Evolutionary conservation across 208 protist species (phyloP).

Genomic region (Phytomonas sp.): DNA sequence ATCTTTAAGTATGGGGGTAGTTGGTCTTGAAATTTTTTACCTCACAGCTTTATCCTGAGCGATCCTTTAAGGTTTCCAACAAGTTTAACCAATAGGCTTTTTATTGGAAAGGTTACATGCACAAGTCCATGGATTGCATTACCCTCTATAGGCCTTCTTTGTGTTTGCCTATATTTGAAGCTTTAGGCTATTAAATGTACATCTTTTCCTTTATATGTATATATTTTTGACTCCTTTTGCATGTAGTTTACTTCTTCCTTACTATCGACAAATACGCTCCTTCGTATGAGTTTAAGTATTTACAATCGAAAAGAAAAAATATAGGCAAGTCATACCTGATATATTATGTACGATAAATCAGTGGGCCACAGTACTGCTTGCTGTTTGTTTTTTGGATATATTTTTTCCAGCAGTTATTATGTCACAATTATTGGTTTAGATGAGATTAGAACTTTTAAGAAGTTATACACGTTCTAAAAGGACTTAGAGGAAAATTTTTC

Average conservation of each 20-base stretch:
- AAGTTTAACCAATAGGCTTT: neutral
- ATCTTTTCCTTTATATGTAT: slow-evolving; percentile 1
- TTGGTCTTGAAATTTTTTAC: neutral
- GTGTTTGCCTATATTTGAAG: neutral
- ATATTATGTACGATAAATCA: neutral
- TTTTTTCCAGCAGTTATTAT: slow-evolving; percentile 4
- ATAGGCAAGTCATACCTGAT: neutral
- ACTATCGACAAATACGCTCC: neutral
- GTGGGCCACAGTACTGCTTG: neutral
- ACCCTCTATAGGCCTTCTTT: slow-evolving; percentile 2
- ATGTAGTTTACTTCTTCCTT: slow-evolving; percentile 1
- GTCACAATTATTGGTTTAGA: slow-evolving; percentile 11
- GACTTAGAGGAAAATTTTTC: neutral
- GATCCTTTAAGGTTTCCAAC: neutral
- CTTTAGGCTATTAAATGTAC: slow-evolving; percentile 4
- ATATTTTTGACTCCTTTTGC: neutral
- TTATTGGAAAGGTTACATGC: neutral
- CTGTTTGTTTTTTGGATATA: slow-evolving; percentile 2
- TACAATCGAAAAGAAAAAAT: slow-evolving; percentile 1
- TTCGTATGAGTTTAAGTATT: neutral
- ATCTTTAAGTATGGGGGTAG: neutral
- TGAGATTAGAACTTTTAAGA: neutral
- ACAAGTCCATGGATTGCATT: slow-evolving; percentile 9
- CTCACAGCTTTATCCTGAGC: neutral
- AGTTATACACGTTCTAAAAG: neutral